Base-by-base conservation (phyloP, 495 filamentous ascomycete species). In the Glutinoglossum americanum region DNA sequence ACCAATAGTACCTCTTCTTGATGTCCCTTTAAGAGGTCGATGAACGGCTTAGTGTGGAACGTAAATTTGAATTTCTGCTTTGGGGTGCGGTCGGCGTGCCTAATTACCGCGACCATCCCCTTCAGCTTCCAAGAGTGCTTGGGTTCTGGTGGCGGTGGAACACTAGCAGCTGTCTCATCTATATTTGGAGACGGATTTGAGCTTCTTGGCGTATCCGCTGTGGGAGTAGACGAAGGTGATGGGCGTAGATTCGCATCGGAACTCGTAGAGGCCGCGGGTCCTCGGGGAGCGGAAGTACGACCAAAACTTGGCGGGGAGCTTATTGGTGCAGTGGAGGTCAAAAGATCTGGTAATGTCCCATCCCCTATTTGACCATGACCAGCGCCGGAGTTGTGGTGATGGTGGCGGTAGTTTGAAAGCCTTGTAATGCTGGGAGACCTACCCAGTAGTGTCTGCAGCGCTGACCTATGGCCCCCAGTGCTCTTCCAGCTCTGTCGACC, bases 41-140 rank as follows among this genome's bases (percentile, higher is more conserved):
- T 86, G 65, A 98, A 98, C 5, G 93, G 93, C 61, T 89, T 85
- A 8, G 85, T 93, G 68, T 97, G 93, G 64, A 98, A 98, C 0
- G 92, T 98, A 66, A 96, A 97, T 64, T 98, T 98, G 72, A 94
- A 94, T 64, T 98, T 98, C 63, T 98, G 92, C 68, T 98, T 98
- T 6, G 92, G 92, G 11, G 92, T 98, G 41, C 92, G 83, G 70
- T 98, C 92, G 2, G 93, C 92, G 66, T 98, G 92, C 26, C 92
- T 79, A 54, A 98, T 83, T 11, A 97, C 93, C 21, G 90, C 87
- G 7, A 98, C 92, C 74, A 97, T 88, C n/a, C 92, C 92, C 67
- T 97, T 98, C 60, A 98, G 70, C 66, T 94, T 94, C 92, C 92
- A 98, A 30, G 89, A 83, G 62, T 94, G 89, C 64, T 96, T 95